Base-by-base conservation (phyloP, 192 early-diverging fungal species). In the Coemansia reversa region DNA sequence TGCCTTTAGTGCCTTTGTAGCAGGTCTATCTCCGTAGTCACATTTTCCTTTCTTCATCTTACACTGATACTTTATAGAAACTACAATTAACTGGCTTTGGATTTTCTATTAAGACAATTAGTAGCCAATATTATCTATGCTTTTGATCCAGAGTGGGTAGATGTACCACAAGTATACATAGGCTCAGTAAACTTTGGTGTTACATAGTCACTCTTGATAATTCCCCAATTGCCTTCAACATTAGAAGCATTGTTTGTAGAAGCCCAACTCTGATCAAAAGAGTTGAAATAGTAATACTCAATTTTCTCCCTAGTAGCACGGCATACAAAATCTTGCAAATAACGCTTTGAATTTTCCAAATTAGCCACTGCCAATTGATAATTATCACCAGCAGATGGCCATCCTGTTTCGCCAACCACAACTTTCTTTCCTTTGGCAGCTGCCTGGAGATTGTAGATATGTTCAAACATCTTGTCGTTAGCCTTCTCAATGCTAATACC, bases 201-300 rank as follows among this genome's bases (percentile, higher is more conserved):
- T 12, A 57, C 58, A 51, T 74, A 74, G 47, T 67, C 66, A 9
- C 48, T 57, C 42, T 64, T 25, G 32, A 74, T 47, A 42, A 74
- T 74, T 35, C 78, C 72, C 69, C 72, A 75, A 51, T 80, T 39
- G 53, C 57, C 48, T 55, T 74, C 78, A 18, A 80, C 85, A 63
- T 55, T 72, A 6, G 67, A 82, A 48, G 73, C 73, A 29, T 76
- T 75, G 35, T 73, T 65, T 25, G 72, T 70, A 8, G 49, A 70
- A 47, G 85, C 86, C 85, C 85, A 89, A 51, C 81, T 79, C 60
- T 86, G 83, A 58, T 86, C 87, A 71, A 86, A 85, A 5, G 84
- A 70, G 55, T 83, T 79, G 51, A 88, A 88, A 69, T 74, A 88
- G 51, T 83, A 86, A 60, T 86, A 88, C 5, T 84, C 75, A 3